Base-by-base conservation (phyloP, 2,329 filamentous ascomycete genomes). In the Aphanoascus verrucosus region DNA sequence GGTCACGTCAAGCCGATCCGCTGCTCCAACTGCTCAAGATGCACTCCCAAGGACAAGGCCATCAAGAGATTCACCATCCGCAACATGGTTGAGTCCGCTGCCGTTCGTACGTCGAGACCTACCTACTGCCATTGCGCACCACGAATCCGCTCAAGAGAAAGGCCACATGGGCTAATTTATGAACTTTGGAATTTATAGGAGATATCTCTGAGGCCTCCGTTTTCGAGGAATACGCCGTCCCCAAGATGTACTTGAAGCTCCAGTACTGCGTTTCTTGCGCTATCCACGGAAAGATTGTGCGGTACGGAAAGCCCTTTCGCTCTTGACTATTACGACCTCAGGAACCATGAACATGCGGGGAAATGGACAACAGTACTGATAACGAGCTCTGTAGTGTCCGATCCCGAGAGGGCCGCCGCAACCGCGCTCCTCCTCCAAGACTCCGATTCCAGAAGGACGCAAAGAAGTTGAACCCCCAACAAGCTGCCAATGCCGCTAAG, bases 181-280 rank as follows among this genome's bases (percentile, higher is more conserved):
- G 46, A 52, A 54, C 34, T 34, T 37, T 50, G 41, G 53, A 41
- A 14, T 44, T 55, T 43, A 55, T 71, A 97, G 93, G 93, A 89
- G 93, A 98, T 88, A 98, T 98, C 80, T 96, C 90, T 65, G 93
- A 98, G 76, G 93, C 94, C 72, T 97, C 93, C 71, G 93, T 98
- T 77, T 98, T 97, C 80, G 77, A 86, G 71, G 93, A 98, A 81
- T 98, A 98, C 83, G 90, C 89, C 67, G 91, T 98, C 72, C 93
- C 93, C 79, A 98, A 98, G 88, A 98, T 98, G 94, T 98, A 98
- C 88, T 82, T 98, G 79, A 98, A 98, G 86, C 86, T 98, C 76
- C 93, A 98, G 82, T 98, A 98, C 88, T 98, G 93, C 77, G 93
- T 98, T 73, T 97, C 91, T 77, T 98, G 93, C 80, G 93, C 93